Percentiles rank a stretch among this genome's conserved stretches.
Evolutionary conservation across 768 basidiomycete genomes (phyloP).

Genomic region (Leccinum olivaceopallidum): DNA sequence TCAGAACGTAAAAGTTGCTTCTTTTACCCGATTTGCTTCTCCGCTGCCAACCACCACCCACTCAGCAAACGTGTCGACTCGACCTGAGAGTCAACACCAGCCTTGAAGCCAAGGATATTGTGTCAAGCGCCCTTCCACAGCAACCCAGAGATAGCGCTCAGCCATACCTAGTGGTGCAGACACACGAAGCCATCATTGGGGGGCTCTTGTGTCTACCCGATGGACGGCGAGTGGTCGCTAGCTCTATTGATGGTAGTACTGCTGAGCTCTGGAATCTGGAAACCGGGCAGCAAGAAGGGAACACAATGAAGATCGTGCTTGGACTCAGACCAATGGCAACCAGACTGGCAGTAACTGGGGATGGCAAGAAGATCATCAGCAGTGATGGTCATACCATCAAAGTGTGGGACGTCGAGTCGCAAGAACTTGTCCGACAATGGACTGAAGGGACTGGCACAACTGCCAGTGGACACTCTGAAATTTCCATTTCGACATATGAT

Average conservation of each 20-base stretch:
- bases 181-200: too few species aligned
- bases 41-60: too few species aligned
- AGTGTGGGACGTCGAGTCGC: background rate
- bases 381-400: background rate
- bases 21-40: too few species aligned
- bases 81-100: too few species aligned
- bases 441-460: background rate
- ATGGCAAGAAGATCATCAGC: background rate
- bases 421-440: background rate
- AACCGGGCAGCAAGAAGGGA: slow-evolving; percentile 7
- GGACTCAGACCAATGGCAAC: background rate
- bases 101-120: too few species aligned
- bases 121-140: too few species aligned
- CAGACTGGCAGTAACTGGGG: background rate
- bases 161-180: too few species aligned
- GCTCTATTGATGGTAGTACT: background rate
- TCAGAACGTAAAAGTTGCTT: too few species aligned
- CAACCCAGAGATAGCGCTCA: too few species aligned
- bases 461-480: background rate
- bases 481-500: background rate
- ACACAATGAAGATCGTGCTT: background rate
- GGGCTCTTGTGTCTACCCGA: slow-evolving; percentile 6
- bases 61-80: too few species aligned
- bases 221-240: slow-evolving; percentile 6
- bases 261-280: slow-evolving; percentile 5